Evolutionary conservation across 2,329 filamentous ascomycete species (phyloP), one percentile per base, ranked within the genome.

Genomic region (Fusarium aywerte): DNA sequence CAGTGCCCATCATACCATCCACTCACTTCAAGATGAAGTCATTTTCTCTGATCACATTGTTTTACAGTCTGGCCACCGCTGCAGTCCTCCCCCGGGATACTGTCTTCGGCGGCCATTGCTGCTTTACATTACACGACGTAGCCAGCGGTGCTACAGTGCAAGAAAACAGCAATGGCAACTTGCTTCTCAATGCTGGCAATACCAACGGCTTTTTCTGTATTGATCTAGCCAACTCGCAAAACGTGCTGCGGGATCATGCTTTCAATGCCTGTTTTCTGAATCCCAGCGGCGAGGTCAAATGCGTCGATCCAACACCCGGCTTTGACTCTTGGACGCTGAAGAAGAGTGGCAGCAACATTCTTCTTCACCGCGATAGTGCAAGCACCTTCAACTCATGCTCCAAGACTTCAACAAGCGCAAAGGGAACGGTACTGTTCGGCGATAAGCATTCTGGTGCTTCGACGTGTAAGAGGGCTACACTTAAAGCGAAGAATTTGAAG

Each of bases 211-310:
- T 74, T 70, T 78, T 75, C 59, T 78, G 77, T 60, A 71, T 77
- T 21, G 50, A 77, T 27, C 56, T 74, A 13, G 57, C 70, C 21
- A 52, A 72, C 38, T 10, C 62, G 0, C 69, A 67, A n/a, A 66
- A 72, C 3, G 52, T 76, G 5, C 70, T 78, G 11, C 67, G 64
- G 16, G 76, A 78, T 35, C 56, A 55, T 32, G 60, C 56, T 58
- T 69, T 72, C 64, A 77, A 75, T 50, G 75, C 77, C n/a, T 79
- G 77, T 64, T 76, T 77, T 57, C 58, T 77, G 57, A 61, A 56
- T 39, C 65, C 69, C 16, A 57, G 68, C 21, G 63, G 68, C 18
- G 58, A 66, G 20, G 64, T 79, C 36, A 72, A 75, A 48, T 79
- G 77, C 10, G 73, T 77, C 35, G 76, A 79, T 43, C 71, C 72